phyloP scores from a whole-genome alignment of 2,329 filamentous ascomycete species.

The Penicillium sp. region DNA sequence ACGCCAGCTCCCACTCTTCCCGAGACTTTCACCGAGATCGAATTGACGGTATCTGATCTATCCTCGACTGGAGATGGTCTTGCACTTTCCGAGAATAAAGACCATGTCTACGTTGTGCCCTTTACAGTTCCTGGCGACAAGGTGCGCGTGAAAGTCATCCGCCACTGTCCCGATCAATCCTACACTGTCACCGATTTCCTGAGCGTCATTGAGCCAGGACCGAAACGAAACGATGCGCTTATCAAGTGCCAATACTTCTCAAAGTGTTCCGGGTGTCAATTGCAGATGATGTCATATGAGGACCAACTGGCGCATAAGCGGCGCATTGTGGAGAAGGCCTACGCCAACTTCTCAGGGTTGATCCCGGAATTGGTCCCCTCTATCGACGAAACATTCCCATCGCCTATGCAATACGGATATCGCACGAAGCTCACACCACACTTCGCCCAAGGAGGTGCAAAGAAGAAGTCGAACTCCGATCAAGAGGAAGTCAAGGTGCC shows the following conservation, averaged over 20 bases:
- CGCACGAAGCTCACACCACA: slow-evolving; percentile 97
- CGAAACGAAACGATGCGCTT: slow-evolving; percentile 75
- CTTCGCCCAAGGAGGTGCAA: slow-evolving; percentile 74
- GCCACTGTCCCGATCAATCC: slow-evolving; percentile 67
- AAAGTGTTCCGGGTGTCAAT: slow-evolving; percentile 89
- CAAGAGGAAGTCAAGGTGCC: slow-evolving; percentile 70
- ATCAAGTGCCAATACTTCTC: slow-evolving; percentile 86
- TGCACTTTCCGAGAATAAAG: slow-evolving; percentile 69
- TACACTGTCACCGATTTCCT: slow-evolving; percentile 85
- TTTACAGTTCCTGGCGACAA: slow-evolving; percentile 87
- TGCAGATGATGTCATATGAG: slow-evolving; percentile 92
- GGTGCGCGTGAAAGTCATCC: slow-evolving; percentile 78
- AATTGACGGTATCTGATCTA: slow-evolving; percentile 79
- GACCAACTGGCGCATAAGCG: slow-evolving; percentile 87
- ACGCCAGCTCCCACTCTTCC: slow-evolving; percentile 56
- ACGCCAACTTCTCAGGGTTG: slow-evolving; percentile 85
- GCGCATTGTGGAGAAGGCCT: slow-evolving; percentile 87
- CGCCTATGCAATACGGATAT: slow-evolving; percentile 89
- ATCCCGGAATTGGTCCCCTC: slow-evolving; percentile 74
- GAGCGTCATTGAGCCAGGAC: slow-evolving; percentile 74
- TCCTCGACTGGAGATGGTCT: slow-evolving; percentile 94
- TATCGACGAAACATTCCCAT: slow-evolving; percentile 84
- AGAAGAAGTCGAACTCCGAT: slow-evolving; percentile 60
- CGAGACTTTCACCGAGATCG: slow-evolving; percentile 73
- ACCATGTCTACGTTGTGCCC: slow-evolving; percentile 82